These are phyloP conservation scores for Pontederia paniculata DNA, from an alignment of 176 grass and related monocot species.

Conservation along the genomic window DNA sequence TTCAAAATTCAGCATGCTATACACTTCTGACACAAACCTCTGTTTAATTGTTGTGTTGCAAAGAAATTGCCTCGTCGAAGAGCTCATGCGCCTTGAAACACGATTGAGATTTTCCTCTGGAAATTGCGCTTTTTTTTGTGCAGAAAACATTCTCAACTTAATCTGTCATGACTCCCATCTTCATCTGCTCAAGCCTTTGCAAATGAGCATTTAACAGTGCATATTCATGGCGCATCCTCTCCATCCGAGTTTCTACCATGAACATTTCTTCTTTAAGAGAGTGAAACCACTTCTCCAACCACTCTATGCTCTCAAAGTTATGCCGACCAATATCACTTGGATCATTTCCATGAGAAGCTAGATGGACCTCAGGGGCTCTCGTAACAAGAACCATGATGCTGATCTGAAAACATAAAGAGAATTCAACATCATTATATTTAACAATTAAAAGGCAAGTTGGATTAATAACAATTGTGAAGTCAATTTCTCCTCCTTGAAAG, in stretches of 20 bases:
- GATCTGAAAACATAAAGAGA: constrained; percentile 30
- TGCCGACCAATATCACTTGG: constrained; percentile 22
- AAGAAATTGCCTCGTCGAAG: no score
- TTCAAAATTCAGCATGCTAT: no score
- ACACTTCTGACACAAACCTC: no score
- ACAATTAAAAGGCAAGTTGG: not conserved
- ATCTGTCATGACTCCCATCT: constrained; percentile 21
- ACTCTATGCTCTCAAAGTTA: constrained; percentile 41
- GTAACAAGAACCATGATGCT: constrained; percentile 55
- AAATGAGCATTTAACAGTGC: constrained; percentile 58
- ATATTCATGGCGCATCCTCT: constrained; percentile 60
- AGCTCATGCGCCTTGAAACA: no score
- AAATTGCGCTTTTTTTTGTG: no score
- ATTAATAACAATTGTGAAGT: not conserved
- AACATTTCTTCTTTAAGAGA: constrained; percentile 72
- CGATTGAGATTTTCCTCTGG: no score
- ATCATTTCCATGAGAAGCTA: constrained; percentile 34
- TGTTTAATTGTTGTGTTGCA: no score
- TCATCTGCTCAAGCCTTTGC: constrained; percentile 46
- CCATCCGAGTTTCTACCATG: constrained; percentile 49
- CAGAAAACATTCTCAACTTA: not conserved
- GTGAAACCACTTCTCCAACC: constrained; percentile 55
- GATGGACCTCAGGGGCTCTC: constrained; percentile 58
- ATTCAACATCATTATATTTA: not conserved
- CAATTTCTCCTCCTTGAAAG: no score